These are phyloP conservation scores for Begonia loranthoides DNA, from an alignment of 306 rosid species.

Conservation along the genomic window DNA sequence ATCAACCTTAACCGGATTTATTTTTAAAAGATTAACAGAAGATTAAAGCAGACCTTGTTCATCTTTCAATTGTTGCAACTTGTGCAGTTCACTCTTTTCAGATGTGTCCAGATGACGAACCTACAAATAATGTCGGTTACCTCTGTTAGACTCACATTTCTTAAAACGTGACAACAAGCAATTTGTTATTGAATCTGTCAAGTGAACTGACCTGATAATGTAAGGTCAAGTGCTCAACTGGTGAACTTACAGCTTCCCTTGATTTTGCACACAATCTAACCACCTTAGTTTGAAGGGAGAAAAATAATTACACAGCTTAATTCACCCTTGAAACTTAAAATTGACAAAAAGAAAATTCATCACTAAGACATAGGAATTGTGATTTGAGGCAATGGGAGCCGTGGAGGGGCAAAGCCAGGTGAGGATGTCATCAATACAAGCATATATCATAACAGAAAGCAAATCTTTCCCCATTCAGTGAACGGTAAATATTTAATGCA, in stretches of 20 bases:
- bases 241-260: slow-evolving; percentile 99
- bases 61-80: slow-evolving; percentile 89
- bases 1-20: no score
- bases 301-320: not conserved
- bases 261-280: slow-evolving; percentile 97
- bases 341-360: not conserved
- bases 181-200: not conserved
- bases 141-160: slow-evolving; percentile 1
- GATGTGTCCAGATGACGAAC: slow-evolving; percentile 99
- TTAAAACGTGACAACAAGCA: slow-evolving; percentile 2
- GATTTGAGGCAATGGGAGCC: no score
- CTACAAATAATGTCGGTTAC: slow-evolving; percentile 22
- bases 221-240: slow-evolving; percentile 96
- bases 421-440: no score
- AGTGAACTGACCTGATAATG: slow-evolving; percentile 76
- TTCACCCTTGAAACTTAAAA: not conserved
- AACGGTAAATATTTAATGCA: no score
- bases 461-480: no score
- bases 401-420: no score
- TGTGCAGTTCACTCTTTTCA: slow-evolving; percentile 95
- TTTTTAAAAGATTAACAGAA: no score
- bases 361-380: no score
- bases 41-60: slow-evolving; percentile 59
- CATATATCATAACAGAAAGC: no score
- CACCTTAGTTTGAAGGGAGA: slow-evolving; percentile 36